phyloP scores from a whole-genome alignment of 805 yeast genomes.

The Ogataea thermomethanolica region DNA sequence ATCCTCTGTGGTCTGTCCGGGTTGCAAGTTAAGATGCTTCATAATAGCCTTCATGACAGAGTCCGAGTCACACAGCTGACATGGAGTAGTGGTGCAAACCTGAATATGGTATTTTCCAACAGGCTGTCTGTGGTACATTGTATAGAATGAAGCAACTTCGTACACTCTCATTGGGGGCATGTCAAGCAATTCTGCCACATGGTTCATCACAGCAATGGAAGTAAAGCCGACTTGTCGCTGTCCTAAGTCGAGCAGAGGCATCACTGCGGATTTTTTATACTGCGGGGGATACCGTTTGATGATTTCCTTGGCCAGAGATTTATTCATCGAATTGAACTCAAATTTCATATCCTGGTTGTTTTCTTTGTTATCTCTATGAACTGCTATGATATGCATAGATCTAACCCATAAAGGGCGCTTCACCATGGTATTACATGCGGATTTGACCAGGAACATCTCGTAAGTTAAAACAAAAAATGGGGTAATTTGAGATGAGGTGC shows the following conservation, averaged over 20 bases:
- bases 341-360: constrained; percentile 69
- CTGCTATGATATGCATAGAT: constrained; percentile 39
- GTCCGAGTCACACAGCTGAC: constrained; percentile 81
- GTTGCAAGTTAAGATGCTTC: constrained; percentile 56
- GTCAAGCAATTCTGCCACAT: constrained; percentile 77
- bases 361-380: constrained; percentile 68
- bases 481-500: constrained; percentile 3
- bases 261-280: constrained; percentile 82
- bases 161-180: constrained; percentile 95
- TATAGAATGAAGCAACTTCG: constrained; percentile 88
- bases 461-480: constrained; percentile 5
- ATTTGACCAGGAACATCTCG: constrained; percentile 2
- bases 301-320: constrained; percentile 64
- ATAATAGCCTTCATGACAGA: constrained; percentile 70
- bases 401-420: constrained; percentile 13
- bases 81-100: constrained; percentile 87
- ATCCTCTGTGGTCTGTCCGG: constrained; percentile 77
- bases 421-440: background rate
- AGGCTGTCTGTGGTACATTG: constrained; percentile 85
- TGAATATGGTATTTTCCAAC: constrained; percentile 83
- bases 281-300: constrained; percentile 80
- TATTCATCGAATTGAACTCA: constrained; percentile 65
- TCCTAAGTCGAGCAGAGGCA: constrained; percentile 83
- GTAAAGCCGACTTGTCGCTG: constrained; percentile 87
- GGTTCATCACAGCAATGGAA: constrained; percentile 83